Evolutionary conservation across 768 basidiomycete genomes (phyloP).

Genomic region (Trametes maxima): DNA sequence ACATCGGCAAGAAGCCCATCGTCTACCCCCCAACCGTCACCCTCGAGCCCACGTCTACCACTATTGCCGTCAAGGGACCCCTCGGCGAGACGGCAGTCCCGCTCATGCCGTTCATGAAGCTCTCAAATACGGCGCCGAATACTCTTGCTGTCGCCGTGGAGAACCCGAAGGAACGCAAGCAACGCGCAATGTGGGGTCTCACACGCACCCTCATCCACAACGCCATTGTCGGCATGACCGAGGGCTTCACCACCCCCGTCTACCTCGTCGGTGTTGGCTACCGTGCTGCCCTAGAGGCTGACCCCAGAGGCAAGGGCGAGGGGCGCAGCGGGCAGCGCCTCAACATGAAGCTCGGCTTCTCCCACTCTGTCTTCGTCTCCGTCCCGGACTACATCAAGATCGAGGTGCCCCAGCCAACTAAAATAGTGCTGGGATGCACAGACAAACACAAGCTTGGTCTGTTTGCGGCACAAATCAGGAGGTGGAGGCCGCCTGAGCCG

Average conservation of each 20-base stretch:
- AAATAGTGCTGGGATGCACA: conserved; percentile 78
- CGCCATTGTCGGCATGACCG: conserved; percentile 87
- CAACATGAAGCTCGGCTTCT: conserved; percentile 91
- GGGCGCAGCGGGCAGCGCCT: conserved; percentile 68
- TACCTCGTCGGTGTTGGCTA: conserved; percentile 96
- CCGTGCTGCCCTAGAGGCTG: conserved; percentile 82
- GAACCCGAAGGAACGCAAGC: conserved; percentile 68
- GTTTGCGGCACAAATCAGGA: conserved; percentile 85
- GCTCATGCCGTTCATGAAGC: conserved; percentile 49
- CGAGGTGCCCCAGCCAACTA: conserved; percentile 80
- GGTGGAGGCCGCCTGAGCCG: conserved; percentile 88
- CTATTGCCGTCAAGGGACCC: conserved; percentile 59
- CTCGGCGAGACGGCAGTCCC: conserved; percentile 53
- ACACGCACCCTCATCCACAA: conserved; percentile 89
- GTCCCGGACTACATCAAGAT: conserved; percentile 82
- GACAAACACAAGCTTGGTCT: conserved; percentile 88
- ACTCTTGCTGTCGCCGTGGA: conserved; percentile 47
- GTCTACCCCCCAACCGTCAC: conserved; percentile 54
- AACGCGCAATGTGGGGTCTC: conserved; percentile 94
- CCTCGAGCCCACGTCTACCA: conserved; percentile 38
- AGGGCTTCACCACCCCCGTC: conserved; percentile 81
- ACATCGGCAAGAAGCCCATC: conserved; percentile 53
- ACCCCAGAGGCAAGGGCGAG: conserved; percentile 59
- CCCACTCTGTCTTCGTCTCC: conserved; percentile 82
- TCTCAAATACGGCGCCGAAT: conserved; percentile 38